Percentiles rank a stretch among this genome's conserved stretches.
phyloP scores from a whole-genome alignment of 1,284 basidiomycete genomes.

The Trichosporon asahii region DNA sequence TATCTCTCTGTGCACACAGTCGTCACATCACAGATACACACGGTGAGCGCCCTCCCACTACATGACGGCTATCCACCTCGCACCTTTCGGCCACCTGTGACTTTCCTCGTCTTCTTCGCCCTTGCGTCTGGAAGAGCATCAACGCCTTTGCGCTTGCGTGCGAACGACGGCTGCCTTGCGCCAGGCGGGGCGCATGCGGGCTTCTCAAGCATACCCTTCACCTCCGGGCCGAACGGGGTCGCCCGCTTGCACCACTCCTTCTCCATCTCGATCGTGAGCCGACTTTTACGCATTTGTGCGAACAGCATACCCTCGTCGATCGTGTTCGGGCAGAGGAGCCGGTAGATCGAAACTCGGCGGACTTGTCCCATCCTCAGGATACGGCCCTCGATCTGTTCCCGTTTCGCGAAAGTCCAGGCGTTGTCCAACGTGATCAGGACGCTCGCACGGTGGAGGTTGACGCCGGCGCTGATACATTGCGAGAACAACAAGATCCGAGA shows the following conservation, averaged over 20 bases:
- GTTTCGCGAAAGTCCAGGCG: neutral
- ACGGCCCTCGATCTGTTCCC: neutral
- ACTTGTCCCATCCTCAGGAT: neutral
- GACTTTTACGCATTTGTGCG: neutral
- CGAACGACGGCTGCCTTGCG: neutral
- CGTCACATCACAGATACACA: too few species aligned
- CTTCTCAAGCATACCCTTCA: neutral
- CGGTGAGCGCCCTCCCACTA: too few species aligned
- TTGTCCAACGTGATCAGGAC: constrained; percentile 2
- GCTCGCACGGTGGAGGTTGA: constrained; percentile 10
- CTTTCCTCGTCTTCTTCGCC: too few species aligned
- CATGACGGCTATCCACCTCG: too few species aligned
- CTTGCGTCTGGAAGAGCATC: neutral
- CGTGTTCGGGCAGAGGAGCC: neutral
- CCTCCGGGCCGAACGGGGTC: neutral
- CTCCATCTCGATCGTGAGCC: neutral
- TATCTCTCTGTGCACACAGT: too few species aligned
- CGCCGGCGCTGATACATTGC: neutral
- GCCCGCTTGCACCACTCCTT: neutral
- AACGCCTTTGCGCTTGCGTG: neutral
- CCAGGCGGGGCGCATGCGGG: neutral
- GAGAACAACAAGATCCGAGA: constrained; percentile 10
- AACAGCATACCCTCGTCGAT: constrained; percentile 6
- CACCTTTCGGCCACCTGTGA: too few species aligned
- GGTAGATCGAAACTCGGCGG: neutral